Conservation (phyloP, 164 flowering plant species). For the Hamamelis virginiana region DNA sequence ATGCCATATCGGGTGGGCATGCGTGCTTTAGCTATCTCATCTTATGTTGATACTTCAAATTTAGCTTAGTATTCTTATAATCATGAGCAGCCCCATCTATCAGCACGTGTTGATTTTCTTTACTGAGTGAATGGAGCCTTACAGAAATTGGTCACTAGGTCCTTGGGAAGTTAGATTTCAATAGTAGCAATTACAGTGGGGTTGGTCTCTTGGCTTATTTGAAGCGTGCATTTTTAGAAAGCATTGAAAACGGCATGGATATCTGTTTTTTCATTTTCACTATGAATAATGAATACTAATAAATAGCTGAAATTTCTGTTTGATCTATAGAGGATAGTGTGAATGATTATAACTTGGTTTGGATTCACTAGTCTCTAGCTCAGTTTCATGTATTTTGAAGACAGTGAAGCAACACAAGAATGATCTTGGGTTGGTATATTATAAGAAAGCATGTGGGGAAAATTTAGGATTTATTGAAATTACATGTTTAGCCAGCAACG, state of each 20-base stretch:
- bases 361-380: not conserved
- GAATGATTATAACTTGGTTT: not conserved
- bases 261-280: not conserved
- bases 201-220: not conserved
- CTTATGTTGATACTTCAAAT: not conserved
- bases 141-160: not conserved
- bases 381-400: not conserved
- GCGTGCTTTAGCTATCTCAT: not conserved
- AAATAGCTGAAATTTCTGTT: too few relatives aligned
- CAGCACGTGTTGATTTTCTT: too few relatives aligned
- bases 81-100: not conserved
- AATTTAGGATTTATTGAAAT: too few relatives aligned
- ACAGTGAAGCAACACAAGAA: not conserved
- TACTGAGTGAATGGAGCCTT: too few relatives aligned
- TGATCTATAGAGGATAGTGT: not conserved
- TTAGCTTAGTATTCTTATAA: not conserved
- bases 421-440: not conserved
- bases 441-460: too few relatives aligned
- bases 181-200: not conserved
- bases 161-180: not conserved
- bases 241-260: not conserved
- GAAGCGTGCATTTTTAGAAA: not conserved
- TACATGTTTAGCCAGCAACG: too few relatives aligned
- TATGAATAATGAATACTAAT: too few relatives aligned
- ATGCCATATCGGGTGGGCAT: not conserved